Percentiles rank a stretch among this genome's conserved stretches.
These are phyloP conservation scores for Trypanosoma lewisi DNA, from an alignment of 208 protist genomes.

Conservation along the genomic window DNA sequence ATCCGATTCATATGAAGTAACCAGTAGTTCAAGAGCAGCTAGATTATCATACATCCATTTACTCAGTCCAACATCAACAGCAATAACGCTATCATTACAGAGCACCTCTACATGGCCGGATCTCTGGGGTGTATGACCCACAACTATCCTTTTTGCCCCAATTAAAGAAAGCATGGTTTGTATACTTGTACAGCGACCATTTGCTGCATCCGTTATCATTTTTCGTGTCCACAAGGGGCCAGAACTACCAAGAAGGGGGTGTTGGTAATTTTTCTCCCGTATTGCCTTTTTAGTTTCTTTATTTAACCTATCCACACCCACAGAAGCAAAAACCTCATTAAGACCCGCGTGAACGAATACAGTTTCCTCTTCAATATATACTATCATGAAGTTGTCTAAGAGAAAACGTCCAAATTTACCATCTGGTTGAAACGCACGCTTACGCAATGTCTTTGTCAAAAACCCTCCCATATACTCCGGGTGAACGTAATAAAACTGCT, in stretches of 20 bases:
- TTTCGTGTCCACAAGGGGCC: conserved; percentile 74
- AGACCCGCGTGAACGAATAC: conserved; percentile 80
- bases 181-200: conserved; percentile 42
- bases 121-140: conserved; percentile 71
- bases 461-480: conserved; percentile 49
- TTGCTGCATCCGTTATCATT: conserved; percentile 61
- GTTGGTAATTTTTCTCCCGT: conserved; percentile 25
- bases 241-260: conserved; percentile 38
- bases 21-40: conserved; percentile 54
- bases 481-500: conserved; percentile 70
- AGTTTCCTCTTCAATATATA: conserved; percentile 44
- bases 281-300: conserved; percentile 37
- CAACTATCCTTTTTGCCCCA: conserved; percentile 53
- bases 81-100: conserved; percentile 59
- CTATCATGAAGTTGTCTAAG: conserved; percentile 52
- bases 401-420: conserved; percentile 67
- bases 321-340: conserved; percentile 23
- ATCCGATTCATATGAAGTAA: conserved; percentile 26
- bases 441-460: conserved; percentile 38
- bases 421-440: conserved; percentile 34
- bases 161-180: conserved; percentile 29
- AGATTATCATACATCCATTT: conserved; percentile 71
- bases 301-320: conserved; percentile 48
- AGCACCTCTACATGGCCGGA: conserved; percentile 55
- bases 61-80: conserved; percentile 72